Percentiles rank a stretch among this genome's conserved stretches.
phyloP scores from a whole-genome alignment of 331 rosid species.

The Quercus tomentella region DNA sequence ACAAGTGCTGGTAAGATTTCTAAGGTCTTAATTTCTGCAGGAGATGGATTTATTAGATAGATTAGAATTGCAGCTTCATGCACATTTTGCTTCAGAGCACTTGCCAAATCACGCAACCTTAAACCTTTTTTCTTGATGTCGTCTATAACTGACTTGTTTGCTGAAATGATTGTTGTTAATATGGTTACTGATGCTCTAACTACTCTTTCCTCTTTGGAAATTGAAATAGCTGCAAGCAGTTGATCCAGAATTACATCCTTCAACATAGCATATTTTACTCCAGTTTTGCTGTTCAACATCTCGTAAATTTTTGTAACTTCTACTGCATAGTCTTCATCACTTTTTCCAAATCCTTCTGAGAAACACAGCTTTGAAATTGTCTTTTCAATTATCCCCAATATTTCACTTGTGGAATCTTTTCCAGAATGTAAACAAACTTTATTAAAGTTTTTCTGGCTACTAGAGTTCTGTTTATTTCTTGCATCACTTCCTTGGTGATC shows the following conservation, averaged over 20 bases:
- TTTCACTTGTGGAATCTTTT: constrained; percentile 38
- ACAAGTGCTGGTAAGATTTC: constrained; percentile 65
- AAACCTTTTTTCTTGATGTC: constrained; percentile 78
- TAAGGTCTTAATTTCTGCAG: constrained; percentile 55
- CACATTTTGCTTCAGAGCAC: constrained; percentile 73
- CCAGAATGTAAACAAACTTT: constrained; percentile 33
- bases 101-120: constrained; percentile 61
- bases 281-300: constrained; percentile 46
- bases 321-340: constrained; percentile 45
- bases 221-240: constrained; percentile 55
- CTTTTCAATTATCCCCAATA: constrained; percentile 31
- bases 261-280: constrained; percentile 38
- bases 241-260: constrained; percentile 79
- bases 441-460: constrained; percentile 24
- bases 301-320: constrained; percentile 60
- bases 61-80: constrained; percentile 76
- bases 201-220: constrained; percentile 65
- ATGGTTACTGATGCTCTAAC: constrained; percentile 60
- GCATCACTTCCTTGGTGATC: constrained; percentile 30
- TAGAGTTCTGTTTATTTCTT: constrained; percentile 22
- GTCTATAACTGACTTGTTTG: constrained; percentile 58
- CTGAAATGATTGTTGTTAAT: constrained; percentile 57
- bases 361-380: constrained; percentile 38
- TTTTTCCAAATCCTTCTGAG: constrained; percentile 46
- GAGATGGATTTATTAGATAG: constrained; percentile 72